phyloP scores from a whole-genome alignment of 306 rosid genomes.

The Cercis canadensis region DNA sequence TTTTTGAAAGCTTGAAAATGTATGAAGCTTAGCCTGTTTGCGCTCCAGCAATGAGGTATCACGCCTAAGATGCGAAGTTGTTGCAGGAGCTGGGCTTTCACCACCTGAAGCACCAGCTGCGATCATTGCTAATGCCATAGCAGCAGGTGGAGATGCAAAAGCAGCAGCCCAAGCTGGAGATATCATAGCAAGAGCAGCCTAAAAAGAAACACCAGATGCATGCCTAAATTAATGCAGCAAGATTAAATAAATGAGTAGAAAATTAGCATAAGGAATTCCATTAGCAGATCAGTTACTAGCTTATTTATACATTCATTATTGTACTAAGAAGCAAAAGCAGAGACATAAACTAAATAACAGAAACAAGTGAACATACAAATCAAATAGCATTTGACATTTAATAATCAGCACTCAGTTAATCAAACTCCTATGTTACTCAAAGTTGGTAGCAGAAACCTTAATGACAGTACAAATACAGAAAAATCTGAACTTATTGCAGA shows the following conservation, averaged over 20 bases:
- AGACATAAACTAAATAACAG: constrained; percentile 1
- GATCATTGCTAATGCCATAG: constrained; percentile 99
- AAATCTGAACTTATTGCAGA: constrained; percentile 26
- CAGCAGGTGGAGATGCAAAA: constrained; percentile 98
- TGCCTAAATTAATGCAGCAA: constrained; percentile 27
- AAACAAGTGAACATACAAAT: constrained; percentile 6
- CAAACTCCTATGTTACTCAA: not conserved
- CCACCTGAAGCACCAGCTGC: constrained; percentile 98
- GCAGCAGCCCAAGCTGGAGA: constrained; percentile 99
- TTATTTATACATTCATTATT: constrained; percentile 15
- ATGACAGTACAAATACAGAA: not conserved
- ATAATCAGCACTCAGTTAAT: constrained; percentile 5
- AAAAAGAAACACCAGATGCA: constrained; percentile 44
- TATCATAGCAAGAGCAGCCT: constrained; percentile 93
- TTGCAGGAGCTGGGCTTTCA: constrained; percentile 68
- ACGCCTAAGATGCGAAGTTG: constrained; percentile 71
- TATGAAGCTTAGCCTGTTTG: constrained; percentile 73
- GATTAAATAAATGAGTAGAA: constrained; percentile 23
- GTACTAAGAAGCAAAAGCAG: constrained; percentile 17
- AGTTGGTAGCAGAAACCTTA: constrained; percentile 16
- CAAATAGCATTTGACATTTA: constrained; percentile 3
- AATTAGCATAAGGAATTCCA: constrained; percentile 1
- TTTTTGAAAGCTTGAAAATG: constrained; percentile 95
- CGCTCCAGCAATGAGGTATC: constrained; percentile 86
- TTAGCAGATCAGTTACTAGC: not conserved